These are phyloP conservation scores for Teratosphaeria viscida DNA, from an alignment of 2,329 filamentous ascomycete genomes.

Conservation along the genomic window DNA sequence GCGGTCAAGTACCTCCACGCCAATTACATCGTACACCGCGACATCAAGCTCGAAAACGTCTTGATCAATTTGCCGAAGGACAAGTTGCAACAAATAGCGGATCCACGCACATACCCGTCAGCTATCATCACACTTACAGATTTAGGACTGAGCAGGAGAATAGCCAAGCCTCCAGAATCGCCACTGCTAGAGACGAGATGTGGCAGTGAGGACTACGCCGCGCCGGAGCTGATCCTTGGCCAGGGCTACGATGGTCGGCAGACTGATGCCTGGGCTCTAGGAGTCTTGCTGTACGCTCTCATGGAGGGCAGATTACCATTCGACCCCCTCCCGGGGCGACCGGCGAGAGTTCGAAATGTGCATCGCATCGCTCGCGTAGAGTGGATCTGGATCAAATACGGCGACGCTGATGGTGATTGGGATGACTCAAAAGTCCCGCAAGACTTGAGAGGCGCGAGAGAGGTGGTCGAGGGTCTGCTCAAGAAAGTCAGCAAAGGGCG, in stretches of 20 bases:
- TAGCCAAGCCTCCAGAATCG: conserved; percentile 61
- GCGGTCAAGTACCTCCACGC: conserved; percentile 80
- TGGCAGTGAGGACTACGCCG: conserved; percentile 93
- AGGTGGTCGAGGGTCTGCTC: conserved; percentile 72
- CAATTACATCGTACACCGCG: conserved; percentile 81
- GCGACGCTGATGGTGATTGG: conserved; percentile 76
- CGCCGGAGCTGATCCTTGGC: conserved; percentile 90
- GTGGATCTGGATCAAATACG: conserved; percentile 88
- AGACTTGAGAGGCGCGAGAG: conserved; percentile 62
- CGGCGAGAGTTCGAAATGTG: conserved; percentile 56
- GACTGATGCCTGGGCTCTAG: conserved; percentile 90
- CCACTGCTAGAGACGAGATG: conserved; percentile 88
- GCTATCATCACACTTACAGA: conserved; percentile 85
- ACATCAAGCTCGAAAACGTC: conserved; percentile 97
- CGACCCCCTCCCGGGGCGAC: conserved; percentile 73
- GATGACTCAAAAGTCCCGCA: conserved; percentile 53
- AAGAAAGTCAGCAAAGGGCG: conserved; percentile 68
- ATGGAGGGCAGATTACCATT: conserved; percentile 91
- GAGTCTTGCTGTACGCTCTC: conserved; percentile 84
- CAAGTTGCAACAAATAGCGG: conserved; percentile 50
- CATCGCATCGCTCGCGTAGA: conserved; percentile 94
- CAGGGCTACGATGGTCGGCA: conserved; percentile 86
- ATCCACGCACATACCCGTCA: conserved; percentile 68
- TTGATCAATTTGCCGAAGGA: conserved; percentile 68
- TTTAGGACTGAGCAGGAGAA: conserved; percentile 75